phyloP scores from a whole-genome alignment of 1,284 basidiomycete genomes.

The Inonotus hispidus region DNA sequence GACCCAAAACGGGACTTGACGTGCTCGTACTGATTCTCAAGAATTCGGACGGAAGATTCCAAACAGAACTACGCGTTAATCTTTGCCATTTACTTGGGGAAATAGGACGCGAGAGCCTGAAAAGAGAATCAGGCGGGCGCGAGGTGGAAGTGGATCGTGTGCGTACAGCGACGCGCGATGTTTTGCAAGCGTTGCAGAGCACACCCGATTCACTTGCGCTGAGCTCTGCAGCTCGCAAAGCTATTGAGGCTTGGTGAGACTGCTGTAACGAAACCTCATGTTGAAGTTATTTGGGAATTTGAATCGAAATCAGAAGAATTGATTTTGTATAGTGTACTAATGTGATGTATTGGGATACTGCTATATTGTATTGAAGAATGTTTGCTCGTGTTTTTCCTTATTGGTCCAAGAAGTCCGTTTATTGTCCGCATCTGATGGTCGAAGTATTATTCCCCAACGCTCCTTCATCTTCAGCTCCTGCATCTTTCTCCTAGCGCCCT shows the following conservation, averaged over 20 bases:
- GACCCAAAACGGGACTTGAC: constrained; percentile 53
- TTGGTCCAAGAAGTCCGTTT: neutral
- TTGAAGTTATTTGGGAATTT: neutral
- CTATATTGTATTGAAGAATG: neutral
- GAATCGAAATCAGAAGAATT: neutral
- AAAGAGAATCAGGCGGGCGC: constrained; percentile 32
- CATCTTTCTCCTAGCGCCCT: too few species aligned
- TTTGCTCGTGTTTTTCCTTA: neutral
- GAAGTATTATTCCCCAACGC: too few species aligned
- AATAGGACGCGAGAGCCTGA: constrained; percentile 44
- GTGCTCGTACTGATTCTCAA: constrained; percentile 55
- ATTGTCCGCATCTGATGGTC: too few species aligned
- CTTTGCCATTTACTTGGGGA: constrained; percentile 65
- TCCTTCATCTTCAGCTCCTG: too few species aligned
- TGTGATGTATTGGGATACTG: neutral
- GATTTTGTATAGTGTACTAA: neutral
- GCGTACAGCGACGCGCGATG: constrained; percentile 43
- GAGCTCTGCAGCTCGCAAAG: constrained; percentile 20
- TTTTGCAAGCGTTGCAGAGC: constrained; percentile 38
- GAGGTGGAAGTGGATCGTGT: constrained; percentile 39
- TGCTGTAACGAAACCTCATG: too few species aligned
- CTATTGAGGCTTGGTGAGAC: constrained; percentile 19
- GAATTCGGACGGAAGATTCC: constrained; percentile 44
- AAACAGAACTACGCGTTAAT: constrained; percentile 67
- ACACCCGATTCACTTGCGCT: constrained; percentile 18